Conservation (phyloP, 208 protist species). For the Crithidia fasciculata region DNA sequence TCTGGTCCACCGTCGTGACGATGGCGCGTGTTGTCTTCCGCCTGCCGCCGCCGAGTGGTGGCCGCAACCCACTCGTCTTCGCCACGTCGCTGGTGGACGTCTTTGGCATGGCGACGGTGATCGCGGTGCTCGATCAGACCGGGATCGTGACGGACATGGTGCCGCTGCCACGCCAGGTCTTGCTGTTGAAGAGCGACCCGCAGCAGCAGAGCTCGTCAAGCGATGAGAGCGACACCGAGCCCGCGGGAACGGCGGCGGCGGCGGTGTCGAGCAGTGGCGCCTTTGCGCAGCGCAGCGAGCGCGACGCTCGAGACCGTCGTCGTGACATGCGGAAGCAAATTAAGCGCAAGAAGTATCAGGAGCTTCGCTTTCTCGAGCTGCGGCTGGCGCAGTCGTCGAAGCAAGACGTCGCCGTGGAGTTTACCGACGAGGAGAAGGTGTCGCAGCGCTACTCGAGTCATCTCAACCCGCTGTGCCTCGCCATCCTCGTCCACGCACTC, state of each 20-base stretch:
- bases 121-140: conserved; percentile 81
- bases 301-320: conserved; percentile 53
- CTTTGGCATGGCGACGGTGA: conserved; percentile 84
- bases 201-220: conserved; percentile 54
- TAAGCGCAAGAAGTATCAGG: conserved; percentile 83
- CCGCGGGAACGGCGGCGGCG: too few species aligned
- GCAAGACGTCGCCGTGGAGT: conserved; percentile 80
- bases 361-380: conserved; percentile 76
- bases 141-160: conserved; percentile 93
- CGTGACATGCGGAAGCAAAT: conserved; percentile 71
- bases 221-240: conserved; percentile 48
- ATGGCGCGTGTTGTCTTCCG: conserved; percentile 56
- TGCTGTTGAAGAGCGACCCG: conserved; percentile 56
- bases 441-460: conserved; percentile 45
- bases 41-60: conserved; percentile 45
- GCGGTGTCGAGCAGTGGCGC: conserved; percentile 5
- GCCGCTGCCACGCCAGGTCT: conserved; percentile 67
- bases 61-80: conserved; percentile 70
- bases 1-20: conserved; percentile 60
- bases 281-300: conserved; percentile 44
- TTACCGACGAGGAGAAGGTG: conserved; percentile 60
- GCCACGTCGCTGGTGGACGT: conserved; percentile 82
- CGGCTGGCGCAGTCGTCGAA: conserved; percentile 50
- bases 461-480: conserved; percentile 73
- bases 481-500: conserved; percentile 72